Evolutionary conservation across 2,329 filamentous ascomycete species (phyloP).

Genomic region (Diaporthe batatas): DNA sequence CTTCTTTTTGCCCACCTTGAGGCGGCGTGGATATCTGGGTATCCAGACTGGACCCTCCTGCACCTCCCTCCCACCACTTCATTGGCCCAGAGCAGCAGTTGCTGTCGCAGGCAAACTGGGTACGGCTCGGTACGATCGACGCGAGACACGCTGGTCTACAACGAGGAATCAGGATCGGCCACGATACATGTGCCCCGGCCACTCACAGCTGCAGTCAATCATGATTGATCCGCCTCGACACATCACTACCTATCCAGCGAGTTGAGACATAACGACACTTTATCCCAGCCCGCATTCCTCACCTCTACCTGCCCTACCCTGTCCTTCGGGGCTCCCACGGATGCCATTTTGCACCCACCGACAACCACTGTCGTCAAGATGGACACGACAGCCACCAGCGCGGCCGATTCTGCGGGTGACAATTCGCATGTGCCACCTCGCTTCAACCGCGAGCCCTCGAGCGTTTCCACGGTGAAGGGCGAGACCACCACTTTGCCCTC

Average conservation of each 20-base stretch:
- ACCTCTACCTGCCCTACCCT: slow-evolving; percentile 39
- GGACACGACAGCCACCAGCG: slow-evolving; percentile 52
- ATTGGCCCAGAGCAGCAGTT: slow-evolving; percentile 35
- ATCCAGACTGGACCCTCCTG: slow-evolving; percentile 33
- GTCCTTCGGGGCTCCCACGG: slow-evolving; percentile 24
- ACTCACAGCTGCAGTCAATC: slow-evolving; percentile 36
- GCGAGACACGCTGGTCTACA: slow-evolving; percentile 41
- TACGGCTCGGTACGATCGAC: slow-evolving; percentile 39
- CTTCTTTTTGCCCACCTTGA: slow-evolving; percentile 8
- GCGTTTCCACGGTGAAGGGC: slow-evolving; percentile 44
- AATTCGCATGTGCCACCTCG: slow-evolving; percentile 44
- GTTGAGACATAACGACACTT: slow-evolving; percentile 38
- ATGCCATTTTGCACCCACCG: slow-evolving; percentile 28
- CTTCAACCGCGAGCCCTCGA: slow-evolving; percentile 48
- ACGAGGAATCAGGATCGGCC: slow-evolving; percentile 40
- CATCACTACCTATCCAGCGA: slow-evolving; percentile 32
- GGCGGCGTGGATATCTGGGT: slow-evolving; percentile 28
- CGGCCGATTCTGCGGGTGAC: slow-evolving; percentile 48
- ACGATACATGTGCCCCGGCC: slow-evolving; percentile 39
- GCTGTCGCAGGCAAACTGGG: slow-evolving; percentile 38
- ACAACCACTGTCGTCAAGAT: slow-evolving; percentile 46
- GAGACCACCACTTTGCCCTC: slow-evolving; percentile 44
- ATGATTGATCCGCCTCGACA: slow-evolving; percentile 42
- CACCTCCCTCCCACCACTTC: slow-evolving; percentile 28
- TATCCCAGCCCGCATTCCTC: slow-evolving; percentile 45